phyloP scores from a whole-genome alignment of 805 yeast species.

The Ogataea paraovalis region DNA sequence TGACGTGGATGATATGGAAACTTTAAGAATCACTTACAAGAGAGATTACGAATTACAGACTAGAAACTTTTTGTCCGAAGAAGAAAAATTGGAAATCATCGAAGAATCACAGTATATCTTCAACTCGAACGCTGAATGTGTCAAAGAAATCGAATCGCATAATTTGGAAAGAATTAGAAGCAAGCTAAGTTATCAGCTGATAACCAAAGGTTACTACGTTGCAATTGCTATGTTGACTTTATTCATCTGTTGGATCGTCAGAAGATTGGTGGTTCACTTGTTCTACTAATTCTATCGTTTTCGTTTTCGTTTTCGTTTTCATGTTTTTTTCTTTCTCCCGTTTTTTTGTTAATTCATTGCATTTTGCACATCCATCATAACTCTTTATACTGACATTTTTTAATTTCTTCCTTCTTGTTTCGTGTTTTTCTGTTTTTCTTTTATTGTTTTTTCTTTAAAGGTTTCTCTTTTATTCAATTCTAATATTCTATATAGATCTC shows the following conservation, averaged over 20 bases:
- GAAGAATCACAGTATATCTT: slow-evolving; percentile 66
- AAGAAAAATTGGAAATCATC: slow-evolving; percentile 65
- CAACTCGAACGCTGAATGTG: slow-evolving; percentile 53
- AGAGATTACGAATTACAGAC: slow-evolving; percentile 76
- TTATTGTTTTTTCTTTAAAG: too few species aligned
- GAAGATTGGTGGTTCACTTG: slow-evolving; percentile 29
- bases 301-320: too few species aligned
- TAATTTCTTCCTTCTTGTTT: too few species aligned
- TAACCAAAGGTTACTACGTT: slow-evolving; percentile 50
- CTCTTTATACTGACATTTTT: too few species aligned
- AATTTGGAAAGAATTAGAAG: slow-evolving; percentile 55
- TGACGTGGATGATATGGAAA: slow-evolving; percentile 59
- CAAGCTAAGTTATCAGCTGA: slow-evolving; percentile 50
- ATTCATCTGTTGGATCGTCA: slow-evolving; percentile 31
- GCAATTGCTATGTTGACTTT: slow-evolving; percentile 32
- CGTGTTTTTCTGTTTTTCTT: too few species aligned
- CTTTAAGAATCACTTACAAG: slow-evolving; percentile 63
- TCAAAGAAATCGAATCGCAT: slow-evolving; percentile 63
- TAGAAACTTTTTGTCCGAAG: slow-evolving; percentile 63
- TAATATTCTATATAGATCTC: too few species aligned
- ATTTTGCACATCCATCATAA: too few species aligned
- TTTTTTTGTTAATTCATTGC: too few species aligned
- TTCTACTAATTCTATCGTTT: slow-evolving; percentile 4
- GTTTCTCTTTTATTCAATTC: too few species aligned
- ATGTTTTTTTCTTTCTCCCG: background rate